Evolutionary conservation across 2,329 filamentous ascomycete genomes (phyloP).

Genomic region (Colletotrichum simmondsii): DNA sequence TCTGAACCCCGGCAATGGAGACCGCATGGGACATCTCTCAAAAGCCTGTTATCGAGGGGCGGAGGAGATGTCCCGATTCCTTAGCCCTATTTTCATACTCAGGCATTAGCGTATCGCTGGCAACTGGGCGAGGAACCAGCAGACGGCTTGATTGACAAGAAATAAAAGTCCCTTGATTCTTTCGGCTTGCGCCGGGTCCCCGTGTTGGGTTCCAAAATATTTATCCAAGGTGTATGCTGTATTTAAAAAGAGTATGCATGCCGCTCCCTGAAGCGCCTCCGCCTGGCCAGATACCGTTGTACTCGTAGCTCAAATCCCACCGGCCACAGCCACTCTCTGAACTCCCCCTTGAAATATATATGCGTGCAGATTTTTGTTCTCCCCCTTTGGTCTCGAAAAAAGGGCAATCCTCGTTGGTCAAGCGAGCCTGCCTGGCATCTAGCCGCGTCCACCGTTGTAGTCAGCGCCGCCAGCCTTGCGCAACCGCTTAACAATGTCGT

Average conservation of each 20-base stretch:
- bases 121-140: background rate
- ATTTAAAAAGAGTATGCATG: slow-evolving; percentile 27
- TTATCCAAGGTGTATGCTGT: slow-evolving; percentile 32
- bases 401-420: background rate
- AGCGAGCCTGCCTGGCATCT: background rate
- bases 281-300: slow-evolving; percentile 31
- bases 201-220: slow-evolving; percentile 9
- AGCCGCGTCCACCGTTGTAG: slow-evolving; percentile 75
- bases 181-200: slow-evolving; percentile 25
- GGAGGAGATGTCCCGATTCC: background rate
- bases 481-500: slow-evolving; percentile 69
- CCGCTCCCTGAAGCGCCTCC: slow-evolving; percentile 29
- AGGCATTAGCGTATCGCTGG: background rate
- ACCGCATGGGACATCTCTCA: background rate
- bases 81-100: background rate
- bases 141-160: background rate
- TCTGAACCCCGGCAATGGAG: background rate
- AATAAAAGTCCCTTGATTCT: slow-evolving; percentile 1
- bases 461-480: slow-evolving; percentile 76
- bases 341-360: background rate
- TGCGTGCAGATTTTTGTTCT: background rate
- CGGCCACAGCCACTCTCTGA: background rate
- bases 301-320: slow-evolving; percentile 25
- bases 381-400: background rate
- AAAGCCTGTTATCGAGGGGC: no score